Base-by-base conservation (phyloP, 352 stramenopile genomes). In the Globisporangium spiculum region DNA sequence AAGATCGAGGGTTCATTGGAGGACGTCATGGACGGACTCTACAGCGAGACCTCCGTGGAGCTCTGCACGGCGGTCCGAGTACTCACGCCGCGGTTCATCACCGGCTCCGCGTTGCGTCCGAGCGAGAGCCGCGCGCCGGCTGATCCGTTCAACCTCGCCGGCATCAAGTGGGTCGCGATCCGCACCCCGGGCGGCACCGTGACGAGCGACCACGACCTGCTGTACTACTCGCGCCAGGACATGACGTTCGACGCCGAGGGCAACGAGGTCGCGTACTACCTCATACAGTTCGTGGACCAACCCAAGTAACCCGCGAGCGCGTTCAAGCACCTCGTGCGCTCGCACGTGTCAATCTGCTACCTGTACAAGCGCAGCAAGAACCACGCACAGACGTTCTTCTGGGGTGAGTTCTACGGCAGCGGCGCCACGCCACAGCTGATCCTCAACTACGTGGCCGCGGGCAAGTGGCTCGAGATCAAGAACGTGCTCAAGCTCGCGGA, bases 21-120 rank as follows among this genome's bases (percentile, higher is more conserved):
- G 30, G 79, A 83, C 54, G 74, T 84, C 57, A 76, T 87, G 63
- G 77, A 79, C 30, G 77, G 73, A 0, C 26, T 83, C 7, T 76
- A 84, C 65, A 73, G 69, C 60, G 63, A 75, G 9, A 75, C 66
- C 20, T 80, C 76, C 8, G 59, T 76, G 36, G 76, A 79, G 10
- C 79, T 86, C 72, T 71, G 81, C 32, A 67, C 63, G 18, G 71
- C 81, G 20, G 74, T 71, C 55, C 73, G 75, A 44, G 66, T 75
- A 32, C 68, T 84, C 65, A 77, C 68, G 12, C 67, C 76, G 8
- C 65, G 69, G 38, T 56, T 79, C n/a, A 38, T 67, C 18, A 73
- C 78, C 16, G 79, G 76, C 27, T 65, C 69, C 4, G 73, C 84
- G 50, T 73, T 86, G 0, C 75, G 80, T 30, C 63, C 65, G 7